Evolutionary conservation across 2,329 filamentous ascomycete genomes (phyloP), one percentile per base, ranked within the genome.

Genomic region (Hymenoscyphus fructigenus): DNA sequence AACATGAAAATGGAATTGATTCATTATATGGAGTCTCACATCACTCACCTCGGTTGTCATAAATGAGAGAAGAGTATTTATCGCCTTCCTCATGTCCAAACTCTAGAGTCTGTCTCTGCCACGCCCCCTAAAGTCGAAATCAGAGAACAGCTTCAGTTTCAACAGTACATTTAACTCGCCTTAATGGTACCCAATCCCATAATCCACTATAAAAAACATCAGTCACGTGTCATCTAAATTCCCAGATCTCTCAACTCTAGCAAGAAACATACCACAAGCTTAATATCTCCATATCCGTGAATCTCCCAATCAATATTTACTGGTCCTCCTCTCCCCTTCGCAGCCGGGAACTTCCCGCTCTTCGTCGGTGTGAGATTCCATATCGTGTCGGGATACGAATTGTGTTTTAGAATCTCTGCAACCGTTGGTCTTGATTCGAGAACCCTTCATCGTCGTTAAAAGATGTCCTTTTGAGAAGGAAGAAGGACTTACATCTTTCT

Each of bases 21-120:
- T 17, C n/a, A n/a, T n/a, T n/a, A n/a, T n/a, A 10, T 6, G 41
- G 44, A 6, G 2, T 9, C 9, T 20, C 44, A 20, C 3, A 5
- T 47, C 44, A 64, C 64, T 41, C 70, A 73, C 77, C 92, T 70
- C 93, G 87, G 78, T 96, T 96, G 80, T 96, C 93, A 69, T 92
- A 81, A 63, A 95, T 79, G 6, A 97, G 83, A 63, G 88, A 88
- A 0, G 90, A 89, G 79, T 93, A 96, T 69, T 83, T 80, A 66
- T 86, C 80, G 57, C 81, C 83, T 66, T 86, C 82, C 60, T 86
- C 81, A 78, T 96, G 92, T 60, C 91, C 91, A 74, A 96, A 94
- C 78, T 92, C 84, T 70, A 89, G 86, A 10, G 89, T 95, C 75
- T 96, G 92, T 61, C 91, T 87, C 80, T 96, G 92, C 91, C 91